Evolutionary conservation across 2,329 filamentous ascomycete genomes (phyloP).

Genomic region (Sclerotinia nivalis): DNA sequence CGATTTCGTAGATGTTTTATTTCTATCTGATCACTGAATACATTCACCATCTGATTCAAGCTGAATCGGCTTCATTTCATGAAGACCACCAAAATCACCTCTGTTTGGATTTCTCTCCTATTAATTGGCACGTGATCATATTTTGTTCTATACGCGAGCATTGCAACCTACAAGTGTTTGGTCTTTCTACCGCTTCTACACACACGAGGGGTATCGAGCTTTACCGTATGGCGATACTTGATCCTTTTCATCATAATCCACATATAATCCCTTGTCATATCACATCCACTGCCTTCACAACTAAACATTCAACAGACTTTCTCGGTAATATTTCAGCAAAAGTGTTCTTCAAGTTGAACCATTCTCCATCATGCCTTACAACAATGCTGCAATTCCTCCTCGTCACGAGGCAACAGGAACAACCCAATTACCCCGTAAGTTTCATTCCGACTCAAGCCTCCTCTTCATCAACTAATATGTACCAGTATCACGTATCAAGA

Average conservation of each 20-base stretch:
- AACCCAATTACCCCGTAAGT: constrained; percentile 79
- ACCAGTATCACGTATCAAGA: constrained; percentile 89
- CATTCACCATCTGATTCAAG: background rate
- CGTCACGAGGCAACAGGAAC: constrained; percentile 81
- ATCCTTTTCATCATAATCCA: too few relatives aligned
- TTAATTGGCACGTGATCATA: background rate
- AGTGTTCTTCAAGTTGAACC: background rate
- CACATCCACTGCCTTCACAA: background rate
- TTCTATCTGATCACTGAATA: background rate
- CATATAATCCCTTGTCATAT: background rate
- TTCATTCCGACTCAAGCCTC: constrained; percentile 28
- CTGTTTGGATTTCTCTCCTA: too few relatives aligned
- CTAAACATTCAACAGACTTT: background rate
- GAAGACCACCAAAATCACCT: background rate
- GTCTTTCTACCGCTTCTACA: background rate
- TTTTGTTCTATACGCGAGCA: background rate
- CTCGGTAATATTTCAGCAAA: background rate
- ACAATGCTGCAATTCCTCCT: constrained; percentile 79
- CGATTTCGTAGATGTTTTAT: background rate
- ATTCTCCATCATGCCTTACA: constrained; percentile 72
- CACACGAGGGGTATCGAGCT: background rate
- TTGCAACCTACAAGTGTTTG: background rate
- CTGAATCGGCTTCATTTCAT: background rate
- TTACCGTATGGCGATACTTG: too few relatives aligned
- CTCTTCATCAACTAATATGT: constrained; percentile 24